Evolutionary conservation across 2,329 filamentous ascomycete species (phyloP), one percentile per base, ranked within the genome.

Genomic region (Colletotrichum sp.): DNA sequence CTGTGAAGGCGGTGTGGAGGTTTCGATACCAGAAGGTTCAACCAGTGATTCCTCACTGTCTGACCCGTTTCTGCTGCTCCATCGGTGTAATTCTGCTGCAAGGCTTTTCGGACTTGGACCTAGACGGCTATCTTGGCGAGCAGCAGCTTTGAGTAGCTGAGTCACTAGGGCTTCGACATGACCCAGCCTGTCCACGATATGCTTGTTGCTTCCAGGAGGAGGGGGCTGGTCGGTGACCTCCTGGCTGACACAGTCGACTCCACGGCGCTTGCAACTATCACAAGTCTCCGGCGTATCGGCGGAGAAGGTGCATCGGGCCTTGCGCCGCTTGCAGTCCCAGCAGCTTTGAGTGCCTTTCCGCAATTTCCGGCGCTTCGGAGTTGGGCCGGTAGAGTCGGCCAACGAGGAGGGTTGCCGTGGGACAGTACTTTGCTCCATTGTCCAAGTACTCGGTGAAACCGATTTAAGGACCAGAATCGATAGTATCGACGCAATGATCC

Each of bases 231-330:
- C 88, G 3, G 69, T 49, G 9, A 27, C 16, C 22, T 73, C 73
- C 76, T 91, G 90, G 71, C 87, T 85, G 62, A 90, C 79, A 71
- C 89, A 90, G 34, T 78, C 78, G 0, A 83, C 83, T 1, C 85
- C 83, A 1, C 90, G 86, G 9, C 86, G 82, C 29, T 83, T 81
- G 76, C 90, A 92, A 4, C 65, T 63, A n/a, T 69, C 75, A 16
- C 75, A 77, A 9, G 63, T 15, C 3, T 61, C 9, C 19, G 63
- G 34, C 1, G 44, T 70, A n/a, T 34, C 4, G 29, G 66, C 11
- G 13, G 71, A 59, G 32, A 66, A 75, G 11, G 67, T 71, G 15
- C 75, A 77, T 6, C 71, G 65, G 7, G 62, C 55, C 36, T 77
- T 77, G 19, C 75, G 75, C 16, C 75, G 65, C 66, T 75, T 77